Base-by-base conservation (phyloP, 169 alveolate genomes). In the Cryptosporidium ubiquitum region DNA sequence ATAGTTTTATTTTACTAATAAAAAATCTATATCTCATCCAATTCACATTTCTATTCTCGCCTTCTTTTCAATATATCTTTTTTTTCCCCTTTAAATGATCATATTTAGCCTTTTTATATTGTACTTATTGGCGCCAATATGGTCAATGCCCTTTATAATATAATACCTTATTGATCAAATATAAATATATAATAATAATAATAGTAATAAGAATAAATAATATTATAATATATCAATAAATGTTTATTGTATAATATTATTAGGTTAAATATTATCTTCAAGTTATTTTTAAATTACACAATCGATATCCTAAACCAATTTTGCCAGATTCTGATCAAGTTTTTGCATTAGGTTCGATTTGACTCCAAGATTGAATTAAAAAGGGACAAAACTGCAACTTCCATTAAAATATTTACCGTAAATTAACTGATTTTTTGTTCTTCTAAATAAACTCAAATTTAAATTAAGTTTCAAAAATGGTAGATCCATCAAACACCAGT, bases 91-190 rank as follows among this genome's bases (percentile, higher is more conserved):
- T 18, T 18, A 1, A 31, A 58, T 31, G n/a, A 58, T 58, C 68
- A 58, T 10, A 12, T 58, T 26, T 26, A 58, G 39, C 68, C 68
- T 26, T 47, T 47, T 47, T 14, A 58, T 58, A 31, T 58, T 18
- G 68, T 12, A 64, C 14, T 23, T 64, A 26, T 64, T 64, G 71
- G 71, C 71, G 71, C 71, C 71, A 64, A 64, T 2, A 5, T 55
- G 66, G 37, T 14, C 3, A 20, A 10, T 55, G 29, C 37, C 37
- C 3, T 7, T 10, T 23, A 16, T 55, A n/a, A 3, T 3, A 52
- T 16, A 20, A 7, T 7, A 12, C 52, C 5, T 12, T 42, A 42
- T 7, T 12, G 5, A 7, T 42, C 5, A 12, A 7, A 12, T 12
- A 23, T 55, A 20, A n/a, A 55, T n/a, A 20, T n/a, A 52, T 6